Evolutionary conservation across 495 filamentous ascomycete species (phyloP).

Genomic region (Aspergillus leporis): DNA sequence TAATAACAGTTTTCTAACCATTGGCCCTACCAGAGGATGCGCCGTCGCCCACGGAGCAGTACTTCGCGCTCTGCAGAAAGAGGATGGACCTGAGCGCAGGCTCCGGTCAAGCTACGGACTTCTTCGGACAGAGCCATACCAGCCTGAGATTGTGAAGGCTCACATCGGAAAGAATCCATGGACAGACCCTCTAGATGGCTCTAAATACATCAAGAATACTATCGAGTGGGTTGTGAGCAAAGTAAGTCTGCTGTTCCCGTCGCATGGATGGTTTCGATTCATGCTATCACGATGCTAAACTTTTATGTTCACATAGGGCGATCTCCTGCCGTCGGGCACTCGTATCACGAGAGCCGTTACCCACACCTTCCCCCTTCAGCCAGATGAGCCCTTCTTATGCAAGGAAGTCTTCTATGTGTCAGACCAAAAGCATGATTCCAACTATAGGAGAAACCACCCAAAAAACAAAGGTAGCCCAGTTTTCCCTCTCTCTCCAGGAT

Average conservation of each 20-base stretch:
- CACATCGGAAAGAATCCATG: background rate
- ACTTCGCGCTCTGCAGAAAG: slow-evolving; percentile 14
- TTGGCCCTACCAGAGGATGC: background rate
- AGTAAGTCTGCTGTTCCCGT: background rate
- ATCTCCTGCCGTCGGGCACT: background rate
- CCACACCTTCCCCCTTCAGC: background rate
- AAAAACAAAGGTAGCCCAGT: slow-evolving; percentile 4
- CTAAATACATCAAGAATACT: slow-evolving; percentile 5
- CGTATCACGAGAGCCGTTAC: background rate
- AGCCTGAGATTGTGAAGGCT: background rate
- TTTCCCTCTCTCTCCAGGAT: background rate
- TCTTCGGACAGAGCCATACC: slow-evolving; percentile 6
- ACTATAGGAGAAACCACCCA: slow-evolving; percentile 2
- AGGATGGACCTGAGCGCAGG: slow-evolving; percentile 11
- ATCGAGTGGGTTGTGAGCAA: slow-evolving; percentile 17
- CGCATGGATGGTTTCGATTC: background rate
- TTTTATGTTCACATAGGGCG: background rate
- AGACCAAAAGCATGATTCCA: slow-evolving; percentile 1
- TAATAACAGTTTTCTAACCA: background rate
- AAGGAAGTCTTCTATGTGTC: slow-evolving; percentile 12
- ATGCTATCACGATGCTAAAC: background rate
- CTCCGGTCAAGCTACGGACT: slow-evolving; percentile 14
- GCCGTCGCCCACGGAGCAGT: slow-evolving; percentile 16
- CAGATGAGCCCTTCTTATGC: background rate
- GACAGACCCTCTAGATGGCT: background rate